These are phyloP conservation scores for Podaxis sp. DNA, from an alignment of 768 basidiomycete species.

Conservation along the genomic window DNA sequence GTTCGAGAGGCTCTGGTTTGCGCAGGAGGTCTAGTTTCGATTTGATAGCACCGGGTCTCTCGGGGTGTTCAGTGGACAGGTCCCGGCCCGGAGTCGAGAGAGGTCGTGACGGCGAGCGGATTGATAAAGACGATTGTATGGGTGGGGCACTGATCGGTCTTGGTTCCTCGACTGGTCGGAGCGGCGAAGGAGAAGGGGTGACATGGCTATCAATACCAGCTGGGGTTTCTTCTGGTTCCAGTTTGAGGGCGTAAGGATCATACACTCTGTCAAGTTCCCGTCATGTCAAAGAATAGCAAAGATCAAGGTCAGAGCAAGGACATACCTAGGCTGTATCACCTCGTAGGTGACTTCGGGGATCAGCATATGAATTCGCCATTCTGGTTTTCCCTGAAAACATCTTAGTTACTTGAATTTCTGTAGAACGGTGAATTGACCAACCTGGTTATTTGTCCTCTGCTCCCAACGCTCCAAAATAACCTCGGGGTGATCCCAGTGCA, in stretches of 20 bases:
- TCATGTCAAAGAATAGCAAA: not conserved
- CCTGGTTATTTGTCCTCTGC: slow-evolving; percentile 14
- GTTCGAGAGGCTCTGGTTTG: not conserved
- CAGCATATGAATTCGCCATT: slow-evolving; percentile 13
- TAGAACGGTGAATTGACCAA: not conserved
- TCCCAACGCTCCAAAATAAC: slow-evolving; percentile 17
- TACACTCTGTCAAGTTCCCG: not conserved
- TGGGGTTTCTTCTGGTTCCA: slow-evolving; percentile 4
- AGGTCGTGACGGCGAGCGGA: not conserved
- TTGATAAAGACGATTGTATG: not conserved
- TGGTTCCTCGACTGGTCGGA: not conserved
- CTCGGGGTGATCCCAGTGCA: slow-evolving; percentile 18
- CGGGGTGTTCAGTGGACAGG: not conserved
- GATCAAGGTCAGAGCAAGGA: not conserved
- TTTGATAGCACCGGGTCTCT: not conserved
- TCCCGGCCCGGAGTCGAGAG: not conserved
- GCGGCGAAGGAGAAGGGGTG: not conserved
- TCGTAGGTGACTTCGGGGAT: slow-evolving; percentile 9
- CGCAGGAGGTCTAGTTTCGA: not conserved
- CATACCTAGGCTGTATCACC: slow-evolving; percentile 1
- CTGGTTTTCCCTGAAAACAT: slow-evolving; percentile 5
- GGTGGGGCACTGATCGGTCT: not conserved
- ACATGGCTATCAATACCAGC: not conserved
- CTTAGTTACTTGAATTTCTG: not conserved
- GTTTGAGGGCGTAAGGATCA: not conserved